These are phyloP conservation scores for Mesembryanthemum crystallinum DNA, from an alignment of 148 eudicot species.

Conservation along the genomic window DNA sequence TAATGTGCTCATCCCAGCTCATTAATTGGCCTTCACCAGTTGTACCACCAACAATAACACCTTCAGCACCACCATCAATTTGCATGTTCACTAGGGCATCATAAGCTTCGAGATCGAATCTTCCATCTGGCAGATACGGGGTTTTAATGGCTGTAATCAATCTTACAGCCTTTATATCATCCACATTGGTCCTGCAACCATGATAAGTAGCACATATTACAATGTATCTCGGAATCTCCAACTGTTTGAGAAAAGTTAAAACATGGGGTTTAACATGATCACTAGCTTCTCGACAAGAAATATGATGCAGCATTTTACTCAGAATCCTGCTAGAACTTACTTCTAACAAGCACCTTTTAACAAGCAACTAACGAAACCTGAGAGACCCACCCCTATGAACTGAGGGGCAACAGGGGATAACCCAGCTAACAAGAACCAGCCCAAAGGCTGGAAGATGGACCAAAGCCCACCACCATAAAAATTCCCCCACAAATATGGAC, in stretches of 20 bases:
- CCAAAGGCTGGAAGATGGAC: too few relatives aligned
- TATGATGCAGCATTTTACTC: not conserved
- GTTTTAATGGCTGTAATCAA: conserved; percentile 84
- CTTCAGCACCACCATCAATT: conserved; percentile 71
- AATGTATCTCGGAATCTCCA: not conserved
- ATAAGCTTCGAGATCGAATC: conserved; percentile 90
- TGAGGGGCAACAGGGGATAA: too few relatives aligned
- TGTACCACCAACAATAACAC: conserved; percentile 85
- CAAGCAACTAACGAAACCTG: too few relatives aligned
- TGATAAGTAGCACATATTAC: conserved; percentile 4
- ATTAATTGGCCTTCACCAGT: conserved; percentile 91
- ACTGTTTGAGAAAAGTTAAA: not conserved
- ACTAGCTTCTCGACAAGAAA: not conserved
- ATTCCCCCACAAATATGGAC: too few relatives aligned
- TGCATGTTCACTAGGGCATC: conserved; percentile 80
- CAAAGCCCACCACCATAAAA: too few relatives aligned
- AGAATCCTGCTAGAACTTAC: too few relatives aligned
- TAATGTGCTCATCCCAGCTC: conserved; percentile 96
- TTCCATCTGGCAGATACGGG: conserved; percentile 87
- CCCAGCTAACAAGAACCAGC: too few relatives aligned
- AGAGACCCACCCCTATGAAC: too few relatives aligned
- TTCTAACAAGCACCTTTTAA: too few relatives aligned
- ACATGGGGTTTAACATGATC: not conserved
- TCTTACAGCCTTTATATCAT: conserved; percentile 70
- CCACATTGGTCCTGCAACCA: conserved; percentile 68